Conservation (phyloP, 139 green algal species). For the Tetraselmis chui region DNA sequence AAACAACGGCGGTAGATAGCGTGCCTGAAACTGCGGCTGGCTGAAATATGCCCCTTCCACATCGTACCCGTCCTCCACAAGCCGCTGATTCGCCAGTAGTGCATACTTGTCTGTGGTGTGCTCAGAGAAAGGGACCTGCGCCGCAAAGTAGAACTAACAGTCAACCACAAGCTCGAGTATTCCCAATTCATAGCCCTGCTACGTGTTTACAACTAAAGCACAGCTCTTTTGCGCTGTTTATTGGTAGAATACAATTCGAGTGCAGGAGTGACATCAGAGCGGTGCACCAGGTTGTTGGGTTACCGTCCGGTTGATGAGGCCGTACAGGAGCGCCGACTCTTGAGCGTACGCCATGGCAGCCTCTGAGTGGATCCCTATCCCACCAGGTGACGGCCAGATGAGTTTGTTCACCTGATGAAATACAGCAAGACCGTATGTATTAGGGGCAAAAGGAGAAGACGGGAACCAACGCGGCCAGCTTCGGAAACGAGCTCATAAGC, state of each 20-base stretch:
- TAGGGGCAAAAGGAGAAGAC: too few relatives aligned
- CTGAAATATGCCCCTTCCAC: neutral
- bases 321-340: neutral
- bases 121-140: neutral
- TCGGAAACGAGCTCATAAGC: too few relatives aligned
- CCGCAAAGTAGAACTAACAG: too few relatives aligned
- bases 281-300: too few relatives aligned
- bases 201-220: too few relatives aligned
- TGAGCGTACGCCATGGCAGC: neutral
- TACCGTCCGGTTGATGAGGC: neutral
- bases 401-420: slow-evolving; percentile 1
- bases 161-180: too few relatives aligned
- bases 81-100: neutral
- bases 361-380: neutral
- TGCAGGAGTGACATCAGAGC: too few relatives aligned
- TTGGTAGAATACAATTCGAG: too few relatives aligned
- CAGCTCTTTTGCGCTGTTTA: too few relatives aligned
- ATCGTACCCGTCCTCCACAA: neutral
- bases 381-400: neutral
- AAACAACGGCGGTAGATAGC: neutral
- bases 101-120: neutral
- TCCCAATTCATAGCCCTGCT: too few relatives aligned
- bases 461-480: too few relatives aligned
- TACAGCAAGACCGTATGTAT: too few relatives aligned
- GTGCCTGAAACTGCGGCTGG: neutral